Evolutionary conservation across 208 protist species (phyloP), one percentile per base, ranked within the genome.

Genomic region (Balamuthia mandrillaris): DNA sequence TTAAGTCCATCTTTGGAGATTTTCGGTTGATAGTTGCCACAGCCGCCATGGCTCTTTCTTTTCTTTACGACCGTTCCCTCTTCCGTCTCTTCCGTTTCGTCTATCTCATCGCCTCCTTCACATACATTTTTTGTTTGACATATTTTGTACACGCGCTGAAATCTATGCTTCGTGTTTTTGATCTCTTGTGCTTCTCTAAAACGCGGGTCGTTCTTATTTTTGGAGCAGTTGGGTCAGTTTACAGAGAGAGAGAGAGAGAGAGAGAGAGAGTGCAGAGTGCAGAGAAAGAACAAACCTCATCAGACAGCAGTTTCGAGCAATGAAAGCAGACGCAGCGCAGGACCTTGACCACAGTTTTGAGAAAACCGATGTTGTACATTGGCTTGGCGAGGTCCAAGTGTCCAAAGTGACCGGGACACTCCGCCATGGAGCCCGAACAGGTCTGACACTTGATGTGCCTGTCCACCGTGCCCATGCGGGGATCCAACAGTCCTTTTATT

Each of bases 381-480:
- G 98, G 98, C 89, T 97, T 94, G 6, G 92, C 95, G 5, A 99
- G 95, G 47, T 98, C 95, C 14, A 99, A 91, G 90, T 99, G 96
- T n/a, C 98, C 98, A 89, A 99, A 99, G 91, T 99, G 98, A 10
- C 98, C 98, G 2, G 97, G 97, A 86, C 95, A 97, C 21, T 88
- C 77, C 0, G 33, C 61, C 33, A 42, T 39, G 1, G 56, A 85
- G 37, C 87, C 87, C 5, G 49, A 18, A 82, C 95, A 97, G 3
- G 87, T 95, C 41, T 84, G 9, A 82, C 95, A 96, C 10, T 58
- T 65, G 29, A 87, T 58, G 2, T 56, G 49, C n/a, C 49, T 87
- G 49, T 96, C 94, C 35, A 95, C 88, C 14, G 93, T 91, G 63
- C 96, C 96, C 92, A 97, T 92, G 12, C 86, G 68, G 33, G 87